phyloP scores from a whole-genome alignment of 176 grass and related monocot genomes.

The Ananas comosus region DNA sequence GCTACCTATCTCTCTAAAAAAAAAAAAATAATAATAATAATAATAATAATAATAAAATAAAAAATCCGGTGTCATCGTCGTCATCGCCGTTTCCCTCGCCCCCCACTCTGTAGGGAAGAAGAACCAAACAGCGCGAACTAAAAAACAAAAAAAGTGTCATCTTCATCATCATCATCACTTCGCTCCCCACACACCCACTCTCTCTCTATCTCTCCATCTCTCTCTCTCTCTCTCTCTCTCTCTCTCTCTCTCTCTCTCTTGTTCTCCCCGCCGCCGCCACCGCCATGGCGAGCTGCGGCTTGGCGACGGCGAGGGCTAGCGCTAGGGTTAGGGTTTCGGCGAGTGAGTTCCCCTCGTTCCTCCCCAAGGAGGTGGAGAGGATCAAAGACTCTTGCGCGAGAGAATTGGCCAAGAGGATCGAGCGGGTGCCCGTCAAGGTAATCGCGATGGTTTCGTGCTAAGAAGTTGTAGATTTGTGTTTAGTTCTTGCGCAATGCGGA shows the following conservation, averaged over 20 bases:
- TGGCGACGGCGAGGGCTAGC: background rate
- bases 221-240: background rate
- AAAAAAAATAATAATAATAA: too few relatives aligned
- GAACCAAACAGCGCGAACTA: too few relatives aligned
- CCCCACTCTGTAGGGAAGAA: too few relatives aligned
- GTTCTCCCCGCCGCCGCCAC: background rate
- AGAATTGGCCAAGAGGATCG: conserved; percentile 68
- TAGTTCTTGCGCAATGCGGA: too few relatives aligned
- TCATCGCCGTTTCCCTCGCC: conserved; percentile 3
- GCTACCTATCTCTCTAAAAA: too few relatives aligned
- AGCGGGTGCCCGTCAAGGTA: conserved; percentile 69
- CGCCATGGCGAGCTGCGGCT: background rate
- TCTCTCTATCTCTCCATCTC: background rate
- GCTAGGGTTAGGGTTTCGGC: conserved; percentile 14
- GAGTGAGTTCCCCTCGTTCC: conserved; percentile 57
- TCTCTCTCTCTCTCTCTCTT: background rate
- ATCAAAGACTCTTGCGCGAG: conserved; percentile 51
- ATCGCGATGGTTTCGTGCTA: too few relatives aligned
- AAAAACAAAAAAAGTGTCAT: too few relatives aligned
- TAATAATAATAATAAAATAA: too few relatives aligned
- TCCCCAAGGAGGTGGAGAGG: conserved; percentile 59
- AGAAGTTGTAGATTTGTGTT: too few relatives aligned
- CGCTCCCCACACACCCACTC: background rate
- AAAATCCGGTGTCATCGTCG: background rate
- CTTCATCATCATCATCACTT: too few relatives aligned